Evolutionary conservation across 352 stramenopile genomes (phyloP).

Genomic region (Thraustotheca clavata): DNA sequence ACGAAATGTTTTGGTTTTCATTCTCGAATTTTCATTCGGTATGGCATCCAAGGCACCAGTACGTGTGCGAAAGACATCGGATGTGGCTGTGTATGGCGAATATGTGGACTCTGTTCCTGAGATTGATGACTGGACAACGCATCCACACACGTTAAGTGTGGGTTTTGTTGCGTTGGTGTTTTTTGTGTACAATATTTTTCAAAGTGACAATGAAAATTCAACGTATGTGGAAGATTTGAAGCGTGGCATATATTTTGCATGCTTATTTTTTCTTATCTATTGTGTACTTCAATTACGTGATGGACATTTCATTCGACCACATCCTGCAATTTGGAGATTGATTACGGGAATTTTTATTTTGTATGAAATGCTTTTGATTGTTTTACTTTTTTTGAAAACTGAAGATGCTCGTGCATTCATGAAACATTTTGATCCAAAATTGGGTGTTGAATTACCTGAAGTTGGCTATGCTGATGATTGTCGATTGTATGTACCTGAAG

Average conservation of each 20-base stretch:
- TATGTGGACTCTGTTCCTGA: conserved; percentile 64
- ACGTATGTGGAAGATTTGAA: conserved; percentile 47
- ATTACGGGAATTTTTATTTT: conserved; percentile 87
- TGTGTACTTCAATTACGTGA: conserved; percentile 79
- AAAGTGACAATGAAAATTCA: conserved; percentile 36
- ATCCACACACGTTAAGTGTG: conserved; percentile 71
- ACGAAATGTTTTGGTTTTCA: background rate
- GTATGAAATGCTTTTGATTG: conserved; percentile 86
- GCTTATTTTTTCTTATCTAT: conserved; percentile 82
- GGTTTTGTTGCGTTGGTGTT: conserved; percentile 72
- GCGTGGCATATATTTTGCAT: conserved; percentile 68
- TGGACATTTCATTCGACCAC: conserved; percentile 78
- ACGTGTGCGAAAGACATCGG: conserved; percentile 35
- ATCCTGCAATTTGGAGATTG: conserved; percentile 87
- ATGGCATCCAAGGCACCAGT: background rate
- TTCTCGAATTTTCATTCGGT: conserved; percentile 6
- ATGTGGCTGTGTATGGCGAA: conserved; percentile 53
- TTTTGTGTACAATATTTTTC: conserved; percentile 81
- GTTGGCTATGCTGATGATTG: conserved; percentile 78
- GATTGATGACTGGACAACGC: conserved; percentile 71
- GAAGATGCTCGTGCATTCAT: conserved; percentile 76
- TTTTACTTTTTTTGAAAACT: conserved; percentile 78
- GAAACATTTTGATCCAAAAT: conserved; percentile 66
- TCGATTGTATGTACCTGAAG: conserved; percentile 79
- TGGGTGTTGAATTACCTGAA: conserved; percentile 71